phyloP scores from a whole-genome alignment of 2,329 filamentous ascomycete species.

The Didymella segeticola region DNA sequence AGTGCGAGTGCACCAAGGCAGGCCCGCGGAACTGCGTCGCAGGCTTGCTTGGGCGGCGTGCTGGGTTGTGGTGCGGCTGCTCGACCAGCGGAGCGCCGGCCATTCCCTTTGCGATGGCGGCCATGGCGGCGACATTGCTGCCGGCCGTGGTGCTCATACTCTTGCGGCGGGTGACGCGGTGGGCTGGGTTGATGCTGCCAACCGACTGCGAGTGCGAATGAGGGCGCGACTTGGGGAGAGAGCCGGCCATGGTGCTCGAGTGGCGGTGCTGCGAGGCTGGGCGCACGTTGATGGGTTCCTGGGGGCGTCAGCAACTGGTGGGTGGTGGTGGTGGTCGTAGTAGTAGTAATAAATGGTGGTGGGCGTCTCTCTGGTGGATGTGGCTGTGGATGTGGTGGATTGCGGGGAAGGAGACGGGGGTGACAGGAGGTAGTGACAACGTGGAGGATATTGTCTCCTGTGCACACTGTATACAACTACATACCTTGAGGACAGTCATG shows the following conservation, averaged over 20 bases:
- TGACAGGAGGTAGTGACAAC: background rate
- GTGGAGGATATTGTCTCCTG: too few species aligned
- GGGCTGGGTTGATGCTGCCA: constrained; percentile 76
- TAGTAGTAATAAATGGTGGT: too few species aligned
- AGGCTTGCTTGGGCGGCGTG: constrained; percentile 73
- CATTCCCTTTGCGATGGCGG: constrained; percentile 71
- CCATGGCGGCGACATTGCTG: constrained; percentile 76
- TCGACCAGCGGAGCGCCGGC: constrained; percentile 65
- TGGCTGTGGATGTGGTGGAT: constrained; percentile 15
- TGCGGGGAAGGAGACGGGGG: constrained; percentile 12
- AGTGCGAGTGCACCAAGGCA: constrained; percentile 50
- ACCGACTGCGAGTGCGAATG: constrained; percentile 84
- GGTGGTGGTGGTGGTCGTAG: too few species aligned
- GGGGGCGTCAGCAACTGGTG: constrained; percentile 42
- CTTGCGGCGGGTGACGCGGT: constrained; percentile 91
- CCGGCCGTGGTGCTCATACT: constrained; percentile 81
- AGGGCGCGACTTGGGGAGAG: constrained; percentile 72
- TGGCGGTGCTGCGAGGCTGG: constrained; percentile 55
- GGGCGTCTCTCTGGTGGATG: too few species aligned
- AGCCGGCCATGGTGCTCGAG: constrained; percentile 61
- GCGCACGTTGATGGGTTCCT: constrained; percentile 53
- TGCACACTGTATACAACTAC: background rate
- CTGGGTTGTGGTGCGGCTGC: constrained; percentile 51
- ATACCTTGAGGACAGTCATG: constrained; percentile 51
- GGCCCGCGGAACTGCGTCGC: constrained; percentile 54